Percentiles rank a stretch among this genome's conserved stretches.
Evolutionary conservation across 1,284 basidiomycete species (phyloP).

Genomic region (Volvariella surrecta): DNA sequence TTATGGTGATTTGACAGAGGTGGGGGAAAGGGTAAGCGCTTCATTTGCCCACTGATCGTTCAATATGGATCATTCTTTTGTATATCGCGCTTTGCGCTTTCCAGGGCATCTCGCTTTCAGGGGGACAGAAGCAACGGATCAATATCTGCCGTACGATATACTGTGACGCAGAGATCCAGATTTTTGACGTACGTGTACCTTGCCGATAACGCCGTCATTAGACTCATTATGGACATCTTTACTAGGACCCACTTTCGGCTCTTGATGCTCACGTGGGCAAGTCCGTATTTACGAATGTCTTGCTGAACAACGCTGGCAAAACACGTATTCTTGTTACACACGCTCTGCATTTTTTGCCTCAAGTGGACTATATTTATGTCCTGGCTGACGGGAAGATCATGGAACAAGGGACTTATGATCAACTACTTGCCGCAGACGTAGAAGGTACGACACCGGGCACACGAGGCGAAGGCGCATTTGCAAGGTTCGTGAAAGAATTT

Average conservation of each 20-base stretch:
- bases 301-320: slow-evolving; percentile 56
- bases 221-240: background rate
- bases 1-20: slow-evolving; percentile 75
- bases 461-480: slow-evolving; percentile 65
- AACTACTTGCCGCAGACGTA: slow-evolving; percentile 40
- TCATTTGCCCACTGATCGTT: slow-evolving; percentile 1
- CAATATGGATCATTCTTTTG: background rate
- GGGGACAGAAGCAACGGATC: slow-evolving; percentile 35
- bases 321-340: slow-evolving; percentile 83
- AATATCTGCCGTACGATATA: slow-evolving; percentile 59
- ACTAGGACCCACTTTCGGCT: slow-evolving; percentile 24
- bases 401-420: slow-evolving; percentile 48
- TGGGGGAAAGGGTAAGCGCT: slow-evolving; percentile 62
- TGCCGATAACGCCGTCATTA: background rate
- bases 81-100: background rate
- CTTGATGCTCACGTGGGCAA: slow-evolving; percentile 81
- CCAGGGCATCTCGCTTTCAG: slow-evolving; percentile 63
- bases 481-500: slow-evolving; percentile 55
- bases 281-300: slow-evolving; percentile 78
- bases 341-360: slow-evolving; percentile 73
- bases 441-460: slow-evolving; percentile 3
- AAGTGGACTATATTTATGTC: slow-evolving; percentile 70
- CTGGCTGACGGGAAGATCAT: slow-evolving; percentile 65
- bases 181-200: slow-evolving; percentile 23
- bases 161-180: slow-evolving; percentile 71